Percentiles rank a stretch among this genome's conserved stretches.
Evolutionary conservation across 2,329 filamentous ascomycete genomes (phyloP).

Genomic region (Aspergillus pseudoglaucus): DNA sequence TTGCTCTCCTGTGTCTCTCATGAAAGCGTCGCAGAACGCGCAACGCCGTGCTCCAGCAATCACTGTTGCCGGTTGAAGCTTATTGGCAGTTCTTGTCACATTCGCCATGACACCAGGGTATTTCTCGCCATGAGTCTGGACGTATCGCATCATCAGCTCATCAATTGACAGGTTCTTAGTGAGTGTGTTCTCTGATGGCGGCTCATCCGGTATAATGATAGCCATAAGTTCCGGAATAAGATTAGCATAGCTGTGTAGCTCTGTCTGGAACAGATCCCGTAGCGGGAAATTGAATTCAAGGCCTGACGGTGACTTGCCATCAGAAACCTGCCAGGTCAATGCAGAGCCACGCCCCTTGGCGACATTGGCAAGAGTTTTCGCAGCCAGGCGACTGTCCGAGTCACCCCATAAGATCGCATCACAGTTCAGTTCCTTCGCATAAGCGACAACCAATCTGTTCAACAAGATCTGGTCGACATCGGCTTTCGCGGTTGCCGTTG

Average conservation of each 20-base stretch:
- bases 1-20: conserved; percentile 58
- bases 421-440: conserved; percentile 55
- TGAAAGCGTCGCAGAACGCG: conserved; percentile 61
- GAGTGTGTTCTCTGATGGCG: conserved; percentile 29
- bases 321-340: conserved; percentile 73
- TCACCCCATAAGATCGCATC: conserved; percentile 73
- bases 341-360: conserved; percentile 85
- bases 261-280: conserved; percentile 76
- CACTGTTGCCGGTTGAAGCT: conserved; percentile 51
- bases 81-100: conserved; percentile 85
- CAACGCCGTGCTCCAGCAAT: conserved; percentile 43
- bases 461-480: conserved; percentile 68
- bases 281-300: conserved; percentile 69
- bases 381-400: conserved; percentile 80
- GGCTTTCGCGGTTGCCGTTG: conserved; percentile 66
- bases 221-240: conserved; percentile 46
- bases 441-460: conserved; percentile 62
- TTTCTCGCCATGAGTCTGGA: conserved; percentile 73
- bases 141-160: conserved; percentile 82
- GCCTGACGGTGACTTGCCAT: conserved; percentile 59
- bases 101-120: conserved; percentile 93
- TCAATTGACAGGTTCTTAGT: conserved; percentile 72
- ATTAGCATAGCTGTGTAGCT: conserved; percentile 62
- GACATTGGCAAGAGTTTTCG: conserved; percentile 76
- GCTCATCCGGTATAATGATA: conserved; percentile 40